phyloP scores from a whole-genome alignment of 2,329 filamentous ascomycete genomes.

The Fusarium circinatum region DNA sequence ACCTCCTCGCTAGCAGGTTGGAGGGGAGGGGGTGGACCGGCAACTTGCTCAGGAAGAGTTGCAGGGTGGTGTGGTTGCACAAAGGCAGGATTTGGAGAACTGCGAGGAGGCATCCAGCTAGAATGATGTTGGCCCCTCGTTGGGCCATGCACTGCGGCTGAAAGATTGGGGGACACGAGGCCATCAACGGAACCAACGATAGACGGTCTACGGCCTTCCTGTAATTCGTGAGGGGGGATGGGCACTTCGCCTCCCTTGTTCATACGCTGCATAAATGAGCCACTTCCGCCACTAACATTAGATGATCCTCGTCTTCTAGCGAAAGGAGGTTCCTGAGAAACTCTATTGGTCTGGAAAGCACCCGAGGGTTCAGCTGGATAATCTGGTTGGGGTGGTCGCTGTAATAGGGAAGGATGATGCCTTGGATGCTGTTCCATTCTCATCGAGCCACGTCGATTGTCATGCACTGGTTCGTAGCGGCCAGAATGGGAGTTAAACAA shows the following conservation, averaged over 20 bases:
- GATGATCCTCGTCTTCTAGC: constrained; percentile 86
- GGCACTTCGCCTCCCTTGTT: constrained; percentile 56
- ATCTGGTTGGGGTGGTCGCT: constrained; percentile 74
- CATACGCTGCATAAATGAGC: constrained; percentile 70
- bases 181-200: constrained; percentile 62
- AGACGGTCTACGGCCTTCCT: constrained; percentile 59
- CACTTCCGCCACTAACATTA: constrained; percentile 88
- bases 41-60: constrained; percentile 45
- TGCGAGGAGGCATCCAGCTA: constrained; percentile 46
- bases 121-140: constrained; percentile 41
- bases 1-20: constrained; percentile 63
- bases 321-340: constrained; percentile 73
- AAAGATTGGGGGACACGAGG: constrained; percentile 56
- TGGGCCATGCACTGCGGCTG: constrained; percentile 43
- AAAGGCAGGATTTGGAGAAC: constrained; percentile 57
- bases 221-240: constrained; percentile 55
- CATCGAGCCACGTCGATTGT: constrained; percentile 74
- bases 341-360: constrained; percentile 83
- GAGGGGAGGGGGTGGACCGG: constrained; percentile 46
- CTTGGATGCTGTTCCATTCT: constrained; percentile 74
- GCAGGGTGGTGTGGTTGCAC: constrained; percentile 52
- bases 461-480: constrained; percentile 87
- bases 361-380: constrained; percentile 83
- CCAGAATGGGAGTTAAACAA: constrained; percentile 96
- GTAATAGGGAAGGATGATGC: constrained; percentile 77